These are phyloP conservation scores for Arachnomyces sp. DNA, from an alignment of 2,329 filamentous ascomycete species.

Conservation along the genomic window DNA sequence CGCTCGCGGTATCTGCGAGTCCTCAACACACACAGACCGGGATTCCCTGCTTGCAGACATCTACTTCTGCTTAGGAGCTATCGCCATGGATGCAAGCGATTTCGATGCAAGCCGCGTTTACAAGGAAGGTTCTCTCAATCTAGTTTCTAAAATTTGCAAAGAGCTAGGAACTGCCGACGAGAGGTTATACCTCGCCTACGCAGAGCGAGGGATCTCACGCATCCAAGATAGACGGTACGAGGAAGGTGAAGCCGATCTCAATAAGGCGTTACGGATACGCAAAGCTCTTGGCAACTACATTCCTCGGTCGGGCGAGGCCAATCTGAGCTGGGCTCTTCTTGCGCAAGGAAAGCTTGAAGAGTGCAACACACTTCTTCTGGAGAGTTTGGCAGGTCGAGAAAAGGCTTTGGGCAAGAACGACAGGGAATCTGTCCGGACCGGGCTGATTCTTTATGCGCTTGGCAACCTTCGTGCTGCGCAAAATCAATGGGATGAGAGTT, in stretches of 20 bases:
- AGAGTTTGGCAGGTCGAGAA: slow-evolving; percentile 16
- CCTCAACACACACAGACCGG: slow-evolving; percentile 14
- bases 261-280: slow-evolving; percentile 7
- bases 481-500: slow-evolving; percentile 13
- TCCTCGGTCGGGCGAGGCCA: slow-evolving; percentile 8
- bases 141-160: slow-evolving; percentile 14
- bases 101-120: slow-evolving; percentile 15
- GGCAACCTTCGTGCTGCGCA: slow-evolving; percentile 10
- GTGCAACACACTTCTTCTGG: slow-evolving; percentile 14
- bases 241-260: slow-evolving; percentile 10
- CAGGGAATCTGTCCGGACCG: slow-evolving; percentile 11
- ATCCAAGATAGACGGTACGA: slow-evolving; percentile 7
- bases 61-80: slow-evolving; percentile 16
- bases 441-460: slow-evolving; percentile 9
- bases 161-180: slow-evolving; percentile 9
- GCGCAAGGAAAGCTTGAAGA: slow-evolving; percentile 10
- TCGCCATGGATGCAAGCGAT: slow-evolving; percentile 15
- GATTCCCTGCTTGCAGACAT: slow-evolving; percentile 16
- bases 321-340: slow-evolving; percentile 7
- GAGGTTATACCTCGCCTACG: slow-evolving; percentile 13
- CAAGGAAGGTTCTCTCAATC: slow-evolving; percentile 14
- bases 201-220: slow-evolving; percentile 8
- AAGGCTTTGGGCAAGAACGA: slow-evolving; percentile 16
- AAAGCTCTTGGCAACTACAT: slow-evolving; percentile 9
- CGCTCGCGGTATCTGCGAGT: slow-evolving; percentile 15